phyloP scores from a whole-genome alignment of 2,329 filamentous ascomycete genomes.

The Pyrenophora teres region DNA sequence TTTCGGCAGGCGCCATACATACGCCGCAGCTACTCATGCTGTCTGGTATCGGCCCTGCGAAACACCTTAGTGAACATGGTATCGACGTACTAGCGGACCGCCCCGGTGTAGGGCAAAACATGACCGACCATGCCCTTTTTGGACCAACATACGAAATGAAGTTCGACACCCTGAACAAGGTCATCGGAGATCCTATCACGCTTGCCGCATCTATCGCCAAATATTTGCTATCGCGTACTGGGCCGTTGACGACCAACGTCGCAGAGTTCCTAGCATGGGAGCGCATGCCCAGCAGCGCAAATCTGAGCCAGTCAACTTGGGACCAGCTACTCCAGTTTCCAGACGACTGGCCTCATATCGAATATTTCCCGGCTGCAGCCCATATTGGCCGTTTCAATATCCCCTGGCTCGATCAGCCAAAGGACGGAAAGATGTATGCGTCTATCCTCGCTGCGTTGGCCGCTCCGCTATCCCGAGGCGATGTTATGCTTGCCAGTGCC shows the following conservation, averaged over 20 bases:
- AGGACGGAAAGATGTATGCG: conserved; percentile 39
- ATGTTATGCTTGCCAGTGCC: conserved; percentile 38
- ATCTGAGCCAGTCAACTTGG: conserved; percentile 16
- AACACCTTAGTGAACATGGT: conserved; percentile 16
- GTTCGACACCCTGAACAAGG: conserved; percentile 18
- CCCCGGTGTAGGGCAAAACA: conserved; percentile 35
- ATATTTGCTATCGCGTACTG: conserved; percentile 15
- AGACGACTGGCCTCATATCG: conserved; percentile 33
- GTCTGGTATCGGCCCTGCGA: conserved; percentile 43
- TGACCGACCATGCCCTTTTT: conserved; percentile 28
- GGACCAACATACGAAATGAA: conserved; percentile 27
- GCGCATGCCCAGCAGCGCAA: conserved; percentile 18
- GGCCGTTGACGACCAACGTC: conserved; percentile 25
- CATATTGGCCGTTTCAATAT: conserved; percentile 26
- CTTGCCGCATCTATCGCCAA: conserved; percentile 8
- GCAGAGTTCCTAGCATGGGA: conserved; percentile 35
- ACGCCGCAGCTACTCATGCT: conserved; percentile 50
- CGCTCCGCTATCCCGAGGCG: conserved; percentile 43
- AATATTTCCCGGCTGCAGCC: conserved; percentile 23
- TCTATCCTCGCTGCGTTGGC: conserved; percentile 39
- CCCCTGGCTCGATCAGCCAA: conserved; percentile 25
- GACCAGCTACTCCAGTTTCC: conserved; percentile 17
- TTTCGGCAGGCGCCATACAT: conserved; percentile 52
- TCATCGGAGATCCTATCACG: conserved; percentile 28
- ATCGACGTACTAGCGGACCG: conserved; percentile 29